A percentile compares a stretch with the other conserved stretches of the same genome.
phyloP scores from a whole-genome alignment of 1,284 basidiomycete genomes.

The Rhodotorula sp. region DNA sequence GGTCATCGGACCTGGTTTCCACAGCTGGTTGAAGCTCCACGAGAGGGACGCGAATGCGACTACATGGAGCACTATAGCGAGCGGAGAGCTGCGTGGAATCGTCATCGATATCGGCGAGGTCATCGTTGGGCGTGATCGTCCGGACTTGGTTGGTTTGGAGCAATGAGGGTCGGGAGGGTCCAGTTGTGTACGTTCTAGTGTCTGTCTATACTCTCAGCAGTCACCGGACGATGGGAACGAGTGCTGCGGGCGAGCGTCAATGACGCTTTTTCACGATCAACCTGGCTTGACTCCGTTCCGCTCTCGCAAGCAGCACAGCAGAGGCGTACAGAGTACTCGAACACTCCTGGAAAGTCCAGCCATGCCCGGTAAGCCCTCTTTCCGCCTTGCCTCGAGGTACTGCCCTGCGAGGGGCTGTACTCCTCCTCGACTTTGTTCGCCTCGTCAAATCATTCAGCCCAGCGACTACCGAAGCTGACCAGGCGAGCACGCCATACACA shows the following conservation, averaged over 20 bases:
- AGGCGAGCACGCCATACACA: background rate
- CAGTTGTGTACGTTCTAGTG: too few relatives aligned
- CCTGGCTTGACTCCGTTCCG: background rate
- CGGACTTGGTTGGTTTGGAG: background rate
- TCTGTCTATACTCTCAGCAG: too few relatives aligned
- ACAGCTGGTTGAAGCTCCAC: slow-evolving; percentile 27
- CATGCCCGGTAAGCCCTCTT: slow-evolving; percentile 18
- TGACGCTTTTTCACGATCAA: background rate
- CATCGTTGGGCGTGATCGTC: background rate
- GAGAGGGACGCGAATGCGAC: slow-evolving; percentile 35
- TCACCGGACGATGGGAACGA: too few relatives aligned
- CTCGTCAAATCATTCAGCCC: background rate
- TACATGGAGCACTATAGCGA: slow-evolving; percentile 51
- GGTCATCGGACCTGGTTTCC: slow-evolving; percentile 6
- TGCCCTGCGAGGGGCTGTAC: background rate
- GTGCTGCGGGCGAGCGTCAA: background rate
- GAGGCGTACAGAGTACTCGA: background rate
- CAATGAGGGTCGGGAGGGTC: background rate
- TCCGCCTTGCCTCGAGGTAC: background rate
- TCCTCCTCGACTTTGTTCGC: background rate
- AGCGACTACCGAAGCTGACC: background rate
- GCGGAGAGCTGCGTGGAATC: slow-evolving; percentile 21
- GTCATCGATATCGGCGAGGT: background rate
- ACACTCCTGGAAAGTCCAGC: background rate
- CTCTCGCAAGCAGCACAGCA: too few relatives aligned